Conservation (phyloP, 306 rosid species). For the Corylus avellana region DNA sequence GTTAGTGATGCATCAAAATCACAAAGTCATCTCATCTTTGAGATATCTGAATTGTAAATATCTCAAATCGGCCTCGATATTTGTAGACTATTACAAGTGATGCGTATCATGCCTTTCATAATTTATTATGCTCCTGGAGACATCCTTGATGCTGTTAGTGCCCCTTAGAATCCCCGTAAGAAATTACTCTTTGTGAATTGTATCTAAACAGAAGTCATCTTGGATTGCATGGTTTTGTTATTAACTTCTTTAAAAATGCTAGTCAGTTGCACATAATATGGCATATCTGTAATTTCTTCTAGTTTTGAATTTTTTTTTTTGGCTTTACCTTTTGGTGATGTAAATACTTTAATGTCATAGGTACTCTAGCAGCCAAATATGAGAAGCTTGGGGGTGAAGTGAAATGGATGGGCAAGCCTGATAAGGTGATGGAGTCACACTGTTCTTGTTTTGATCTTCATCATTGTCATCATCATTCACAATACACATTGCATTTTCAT, state of each 20-base stretch:
- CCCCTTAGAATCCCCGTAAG: not conserved
- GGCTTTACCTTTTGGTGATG: slow-evolving; percentile 19
- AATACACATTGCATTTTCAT: slow-evolving; percentile 2
- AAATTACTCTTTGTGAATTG: not conserved
- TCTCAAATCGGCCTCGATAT: not conserved
- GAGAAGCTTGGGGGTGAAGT: slow-evolving; percentile 96
- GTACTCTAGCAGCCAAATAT: slow-evolving; percentile 83
- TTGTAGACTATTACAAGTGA: too few species aligned
- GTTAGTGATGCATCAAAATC: not conserved
- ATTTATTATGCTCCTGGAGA: not conserved
- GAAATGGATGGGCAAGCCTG: slow-evolving; percentile 99
- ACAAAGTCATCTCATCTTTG: not conserved
- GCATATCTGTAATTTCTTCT: not conserved
- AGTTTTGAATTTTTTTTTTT: slow-evolving; percentile 3
- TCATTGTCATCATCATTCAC: slow-evolving; percentile 17
- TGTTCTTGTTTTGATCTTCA: not conserved
- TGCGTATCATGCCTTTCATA: not conserved
- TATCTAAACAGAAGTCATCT: not conserved
- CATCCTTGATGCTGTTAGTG: not conserved
- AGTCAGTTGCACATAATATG: not conserved
- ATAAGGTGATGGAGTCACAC: slow-evolving; percentile 52
- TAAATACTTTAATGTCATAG: slow-evolving; percentile 38
- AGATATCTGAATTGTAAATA: too few species aligned
- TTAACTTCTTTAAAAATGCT: not conserved
- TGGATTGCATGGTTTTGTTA: not conserved